Percentiles rank a stretch among this genome's conserved stretches.
Evolutionary conservation across 2,329 filamentous ascomycete species (phyloP).

Genomic region (Calycina herbarum): DNA sequence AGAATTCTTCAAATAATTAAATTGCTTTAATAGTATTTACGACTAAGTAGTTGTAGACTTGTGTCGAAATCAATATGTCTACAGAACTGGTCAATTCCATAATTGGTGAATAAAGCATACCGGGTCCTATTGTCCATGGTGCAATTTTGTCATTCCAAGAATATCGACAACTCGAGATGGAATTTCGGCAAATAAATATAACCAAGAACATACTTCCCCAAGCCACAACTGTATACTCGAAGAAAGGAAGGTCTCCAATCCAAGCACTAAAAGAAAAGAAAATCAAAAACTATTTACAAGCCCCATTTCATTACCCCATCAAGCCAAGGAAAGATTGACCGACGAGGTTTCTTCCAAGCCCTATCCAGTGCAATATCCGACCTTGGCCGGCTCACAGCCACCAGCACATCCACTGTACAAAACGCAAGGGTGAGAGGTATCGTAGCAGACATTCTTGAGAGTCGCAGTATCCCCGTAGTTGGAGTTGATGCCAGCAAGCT

Average conservation of each 20-base stretch:
- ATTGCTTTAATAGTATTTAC: too few species aligned
- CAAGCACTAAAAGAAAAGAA: background rate
- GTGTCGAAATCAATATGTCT: too few species aligned
- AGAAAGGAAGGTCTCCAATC: background rate
- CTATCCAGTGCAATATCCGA: slow-evolving; percentile 5
- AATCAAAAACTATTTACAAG: background rate
- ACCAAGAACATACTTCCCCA: background rate
- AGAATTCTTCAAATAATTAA: too few species aligned
- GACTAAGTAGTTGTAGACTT: too few species aligned
- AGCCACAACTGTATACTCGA: background rate
- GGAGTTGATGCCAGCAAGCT: background rate
- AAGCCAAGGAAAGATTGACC: background rate
- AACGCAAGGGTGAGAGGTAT: background rate
- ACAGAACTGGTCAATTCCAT: too few species aligned
- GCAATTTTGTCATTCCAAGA: background rate
- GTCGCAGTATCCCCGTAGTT: slow-evolving; percentile 4
- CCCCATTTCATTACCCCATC: background rate
- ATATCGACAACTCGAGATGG: too few species aligned
- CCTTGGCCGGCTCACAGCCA: background rate
- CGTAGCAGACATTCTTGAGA: slow-evolving; percentile 1
- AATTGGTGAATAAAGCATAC: too few species aligned
- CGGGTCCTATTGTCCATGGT: background rate
- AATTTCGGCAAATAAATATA: background rate
- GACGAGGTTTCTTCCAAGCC: background rate
- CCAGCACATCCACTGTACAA: background rate